phyloP scores from a whole-genome alignment of 2,329 filamentous ascomycete genomes.

The Atkinsonella hypoxylon region DNA sequence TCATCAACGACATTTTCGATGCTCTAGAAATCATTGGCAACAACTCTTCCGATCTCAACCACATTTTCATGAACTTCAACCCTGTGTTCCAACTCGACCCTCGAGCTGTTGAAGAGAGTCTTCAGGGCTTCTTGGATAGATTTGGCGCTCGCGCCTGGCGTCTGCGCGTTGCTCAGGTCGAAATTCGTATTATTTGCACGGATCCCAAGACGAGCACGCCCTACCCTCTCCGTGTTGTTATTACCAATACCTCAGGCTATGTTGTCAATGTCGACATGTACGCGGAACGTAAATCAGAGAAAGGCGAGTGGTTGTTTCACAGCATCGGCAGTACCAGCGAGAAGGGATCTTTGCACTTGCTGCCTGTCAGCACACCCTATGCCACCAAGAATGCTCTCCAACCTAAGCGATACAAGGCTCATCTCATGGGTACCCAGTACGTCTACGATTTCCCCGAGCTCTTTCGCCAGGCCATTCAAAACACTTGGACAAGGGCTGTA shows the following conservation, averaged over 20 bases:
- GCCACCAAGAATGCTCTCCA: constrained; percentile 97
- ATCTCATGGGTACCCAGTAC: constrained; percentile 98
- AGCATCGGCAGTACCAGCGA: constrained; percentile 92
- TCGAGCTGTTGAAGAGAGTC: constrained; percentile 78
- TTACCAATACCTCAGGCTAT: constrained; percentile 97
- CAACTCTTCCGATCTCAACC: constrained; percentile 98
- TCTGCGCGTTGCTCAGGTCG: constrained; percentile 89
- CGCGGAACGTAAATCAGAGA: constrained; percentile 94
- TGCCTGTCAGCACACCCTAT: constrained; percentile 84
- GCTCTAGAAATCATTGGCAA: constrained; percentile 97
- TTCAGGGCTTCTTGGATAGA: constrained; percentile 90
- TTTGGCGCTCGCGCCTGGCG: constrained; percentile 94
- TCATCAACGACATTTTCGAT: constrained; percentile 96
- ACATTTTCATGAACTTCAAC: constrained; percentile 99
- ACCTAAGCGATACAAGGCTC: constrained; percentile 98
- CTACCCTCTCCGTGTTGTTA: constrained; percentile 87
- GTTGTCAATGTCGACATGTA: constrained; percentile 97
- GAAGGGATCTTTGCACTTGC: constrained; percentile 88
- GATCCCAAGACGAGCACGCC: constrained; percentile 73
- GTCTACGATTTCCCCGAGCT: constrained; percentile 99
- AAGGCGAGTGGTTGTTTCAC: constrained; percentile 97
- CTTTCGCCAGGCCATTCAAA: constrained; percentile 95
- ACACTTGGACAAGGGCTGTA: constrained; percentile 73
- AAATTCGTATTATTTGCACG: constrained; percentile 97
- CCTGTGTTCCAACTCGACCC: constrained; percentile 90